phyloP scores from a whole-genome alignment of 371 early-diverging fungal genomes.

The Gilbertella persicaria region DNA sequence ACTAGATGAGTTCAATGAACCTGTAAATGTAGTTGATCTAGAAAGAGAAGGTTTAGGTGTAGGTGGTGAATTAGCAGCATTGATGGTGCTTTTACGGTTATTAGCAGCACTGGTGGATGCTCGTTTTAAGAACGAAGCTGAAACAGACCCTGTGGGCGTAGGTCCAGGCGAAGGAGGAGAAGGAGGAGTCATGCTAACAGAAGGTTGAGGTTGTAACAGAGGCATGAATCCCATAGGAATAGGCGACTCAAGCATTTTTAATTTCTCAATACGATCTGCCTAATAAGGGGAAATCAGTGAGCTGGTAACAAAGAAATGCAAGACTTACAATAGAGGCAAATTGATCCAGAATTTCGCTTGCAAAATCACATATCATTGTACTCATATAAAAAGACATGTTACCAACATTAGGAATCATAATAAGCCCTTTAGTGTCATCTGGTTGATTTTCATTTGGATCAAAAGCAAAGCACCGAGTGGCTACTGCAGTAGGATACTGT shows the following conservation, averaged over 20 bases:
- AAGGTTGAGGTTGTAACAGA: conserved; percentile 8
- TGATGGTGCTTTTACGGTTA: background rate
- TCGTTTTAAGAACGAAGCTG: conserved; percentile 26
- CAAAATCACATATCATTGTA: conserved; percentile 75
- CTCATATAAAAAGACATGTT: conserved; percentile 76
- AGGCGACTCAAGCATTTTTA: conserved; percentile 42
- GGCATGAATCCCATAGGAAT: conserved; percentile 19
- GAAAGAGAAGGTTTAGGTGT: conserved; percentile 24
- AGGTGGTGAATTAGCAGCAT: conserved; percentile 15
- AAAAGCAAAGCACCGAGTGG: conserved; percentile 80
- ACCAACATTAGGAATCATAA: conserved; percentile 83
- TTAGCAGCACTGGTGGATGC: conserved; percentile 18
- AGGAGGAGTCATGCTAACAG: conserved; percentile 12
- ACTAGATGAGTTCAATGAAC: background rate
- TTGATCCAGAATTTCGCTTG: conserved; percentile 66
- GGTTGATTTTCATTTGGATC: conserved; percentile 76
- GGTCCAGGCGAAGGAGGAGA: conserved; percentile 3
- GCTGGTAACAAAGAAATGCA: background rate
- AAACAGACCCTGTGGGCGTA: conserved; percentile 8
- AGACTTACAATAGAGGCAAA: conserved; percentile 39
- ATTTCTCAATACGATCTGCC: conserved; percentile 40
- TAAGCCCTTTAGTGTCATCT: conserved; percentile 73
- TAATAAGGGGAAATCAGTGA: conserved; percentile 3
- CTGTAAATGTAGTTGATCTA: conserved; percentile 20
- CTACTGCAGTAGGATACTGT: conserved; percentile 76